Base-by-base conservation (phyloP, 768 basidiomycete genomes). In the Hygrocybe punicea region DNA sequence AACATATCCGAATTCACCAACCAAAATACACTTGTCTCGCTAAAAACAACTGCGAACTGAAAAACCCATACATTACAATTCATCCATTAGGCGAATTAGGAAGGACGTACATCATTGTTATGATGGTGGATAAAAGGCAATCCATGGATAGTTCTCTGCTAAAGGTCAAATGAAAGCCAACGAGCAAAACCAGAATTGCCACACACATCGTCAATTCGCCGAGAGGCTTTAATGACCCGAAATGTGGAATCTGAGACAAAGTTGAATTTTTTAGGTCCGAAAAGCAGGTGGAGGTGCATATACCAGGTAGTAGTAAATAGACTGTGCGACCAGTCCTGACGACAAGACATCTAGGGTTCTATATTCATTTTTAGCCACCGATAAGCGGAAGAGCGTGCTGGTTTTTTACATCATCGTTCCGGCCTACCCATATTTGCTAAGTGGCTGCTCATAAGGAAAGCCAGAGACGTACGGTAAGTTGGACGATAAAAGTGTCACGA, bases 291-390 rank as follows among this genome's bases (percentile, higher is more conserved):
- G n/a, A 42, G 6, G 19, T n/a, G 19, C 9, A 58, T 66, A 34
- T 48, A 77, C 78, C 53, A 78, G 63, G 56, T 80, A 80, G 58
- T 76, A 75, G 61, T 77, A 78, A 25, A 80, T 65, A 2, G 76
- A 77, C 59, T 79, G 74, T 2, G 74, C 76, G 11, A 77, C 71
- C 13, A 80, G 64, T 21, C 64, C 64, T 2, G 77, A 75, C 1
- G 77, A 78, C 1, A 66, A 53, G 8, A 79, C 42, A 46, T 80
- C 78, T 19, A 79, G 63, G 24, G 70, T 46, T 23, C 64, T 70
- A 36, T 4, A 16, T 40, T 10, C 33, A 58, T 25, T 21, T 23
- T 21, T 4, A 53, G 24, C 33, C n/a, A 39, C 6, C 14, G n/a
- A 23, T 23, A 13, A 29, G 4, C 9, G 4, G 21, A 55, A 14